Percentiles rank a stretch among this genome's conserved stretches.
Conservation (phyloP, 192 early-diverging fungal genomes). For the Podila epicladia region DNA sequence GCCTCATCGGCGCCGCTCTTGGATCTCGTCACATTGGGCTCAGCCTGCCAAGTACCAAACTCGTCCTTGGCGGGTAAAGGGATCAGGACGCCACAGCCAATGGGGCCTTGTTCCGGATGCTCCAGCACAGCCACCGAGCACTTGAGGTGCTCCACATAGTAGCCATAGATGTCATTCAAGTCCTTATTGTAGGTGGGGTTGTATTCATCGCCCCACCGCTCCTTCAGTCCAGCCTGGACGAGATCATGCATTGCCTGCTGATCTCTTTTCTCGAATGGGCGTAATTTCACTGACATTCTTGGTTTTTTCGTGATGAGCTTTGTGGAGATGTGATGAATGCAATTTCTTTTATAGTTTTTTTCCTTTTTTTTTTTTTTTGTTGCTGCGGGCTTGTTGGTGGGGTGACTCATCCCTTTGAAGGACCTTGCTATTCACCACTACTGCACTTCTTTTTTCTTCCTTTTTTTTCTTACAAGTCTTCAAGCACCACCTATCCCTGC, state of each 20-base stretch:
- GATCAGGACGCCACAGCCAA: conserved; percentile 38
- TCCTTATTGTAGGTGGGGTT: conserved; percentile 35
- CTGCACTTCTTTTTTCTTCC: background rate
- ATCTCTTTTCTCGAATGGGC: conserved; percentile 30
- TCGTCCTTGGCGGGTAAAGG: conserved; percentile 41
- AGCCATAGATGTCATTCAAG: conserved; percentile 28
- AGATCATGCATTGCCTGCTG: conserved; percentile 25
- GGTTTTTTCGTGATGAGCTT: background rate
- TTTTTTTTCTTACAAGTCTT: background rate
- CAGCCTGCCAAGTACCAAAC: conserved; percentile 29
- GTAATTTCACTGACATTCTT: conserved; percentile 22
- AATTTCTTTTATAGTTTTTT: background rate
- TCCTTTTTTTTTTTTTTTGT: background rate
- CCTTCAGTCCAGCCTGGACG: conserved; percentile 25
- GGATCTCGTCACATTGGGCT: conserved; percentile 2
- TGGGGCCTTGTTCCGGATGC: background rate
- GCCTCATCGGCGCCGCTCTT: background rate
- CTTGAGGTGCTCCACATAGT: conserved; percentile 20
- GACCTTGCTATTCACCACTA: too few species aligned
- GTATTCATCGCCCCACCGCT: conserved; percentile 35
- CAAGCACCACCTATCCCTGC: background rate
- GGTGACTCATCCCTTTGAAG: background rate
- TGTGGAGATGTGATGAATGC: background rate
- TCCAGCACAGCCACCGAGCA: conserved; percentile 32
- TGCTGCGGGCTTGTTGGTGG: background rate